Base-by-base conservation (phyloP, 768 basidiomycete genomes). In the Pleurotus tuber-regium region DNA sequence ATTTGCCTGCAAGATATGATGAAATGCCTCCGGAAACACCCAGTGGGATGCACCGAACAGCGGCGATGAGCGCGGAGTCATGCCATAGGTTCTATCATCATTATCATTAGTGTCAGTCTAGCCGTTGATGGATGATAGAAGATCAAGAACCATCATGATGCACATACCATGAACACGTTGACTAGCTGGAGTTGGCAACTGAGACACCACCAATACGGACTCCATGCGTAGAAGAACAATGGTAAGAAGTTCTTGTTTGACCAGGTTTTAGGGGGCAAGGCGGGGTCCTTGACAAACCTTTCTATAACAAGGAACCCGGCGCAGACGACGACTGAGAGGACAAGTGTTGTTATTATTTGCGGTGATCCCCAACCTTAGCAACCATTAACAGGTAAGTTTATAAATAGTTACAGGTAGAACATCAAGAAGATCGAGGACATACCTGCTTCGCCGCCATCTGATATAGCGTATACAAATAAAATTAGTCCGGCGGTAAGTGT, bases 261-360 rank as follows among this genome's bases (percentile, higher is more conserved):
- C 74, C 74, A 75, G 1, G 61, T 69, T 12, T 51, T 53, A 26
- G 75, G 73, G 2, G 74, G 76, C 47, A 52, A 26, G 6, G 52
- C 51, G 4, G 55, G 54, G n/a, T 53, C 47, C 31, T 48, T 33
- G 12, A 58, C 52, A 19, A 48, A n/a, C 11, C 25, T 11, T 56
- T 82, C 79, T 68, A 72, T 79, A 49, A 71, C 63, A 61, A 80
- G 72, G 65, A 82, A 82, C 1, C 40, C 62, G 29, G 58, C 52
- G 21, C 59, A 58, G 7, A 75, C 53, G 6, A 69, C 40, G 51
- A 77, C 58, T 4, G 79, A 73, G 16, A 78, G 54, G 14, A 75
- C 58, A 33, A 82, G 62, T 0, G 75, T 71, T 4, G 60, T 63
- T 35, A 80, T 57, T 44, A 80, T 73, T 9, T 59, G 55, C 6